Evolutionary conservation across 345 rosid species (phyloP).

Genomic region (Carallia brachiata): DNA sequence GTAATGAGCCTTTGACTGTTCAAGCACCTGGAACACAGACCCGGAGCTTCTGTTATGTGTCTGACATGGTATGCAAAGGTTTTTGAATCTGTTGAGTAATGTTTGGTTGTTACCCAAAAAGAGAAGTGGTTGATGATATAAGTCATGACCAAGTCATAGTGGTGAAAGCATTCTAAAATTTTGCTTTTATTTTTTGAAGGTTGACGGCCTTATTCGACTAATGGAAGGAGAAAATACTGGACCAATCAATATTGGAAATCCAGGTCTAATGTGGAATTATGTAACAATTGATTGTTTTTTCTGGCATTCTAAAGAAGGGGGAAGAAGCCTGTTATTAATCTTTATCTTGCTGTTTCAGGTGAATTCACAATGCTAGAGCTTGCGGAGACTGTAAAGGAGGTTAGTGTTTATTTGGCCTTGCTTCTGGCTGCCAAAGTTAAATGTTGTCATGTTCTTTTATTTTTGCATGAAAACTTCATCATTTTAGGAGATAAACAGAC

Average conservation of each 20-base stretch:
- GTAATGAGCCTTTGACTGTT: conserved; percentile 83
- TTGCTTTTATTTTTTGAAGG: conserved; percentile 41
- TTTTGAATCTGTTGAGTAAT: neutral
- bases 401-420: conserved; percentile 21
- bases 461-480: too few species aligned
- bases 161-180: neutral
- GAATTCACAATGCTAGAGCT: conserved; percentile 90
- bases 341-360: conserved; percentile 32
- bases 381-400: conserved; percentile 91
- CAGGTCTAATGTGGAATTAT: conserved; percentile 35
- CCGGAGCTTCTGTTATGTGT: conserved; percentile 92
- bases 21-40: conserved; percentile 97
- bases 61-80: conserved; percentile 70
- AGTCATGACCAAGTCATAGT: neutral
- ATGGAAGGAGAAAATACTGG: conserved; percentile 97
- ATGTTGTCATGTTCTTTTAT: neutral
- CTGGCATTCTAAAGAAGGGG: neutral
- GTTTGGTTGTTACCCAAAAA: neutral
- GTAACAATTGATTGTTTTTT: neutral
- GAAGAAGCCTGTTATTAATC: conserved; percentile 8
- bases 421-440: neutral
- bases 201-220: conserved; percentile 82
- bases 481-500: neutral
- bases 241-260: conserved; percentile 89
- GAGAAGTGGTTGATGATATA: neutral